A percentile compares a stretch with the other conserved stretches of the same genome.
phyloP scores from a whole-genome alignment of 2,329 filamentous ascomycete species.

The Xylariaceae sp. region DNA sequence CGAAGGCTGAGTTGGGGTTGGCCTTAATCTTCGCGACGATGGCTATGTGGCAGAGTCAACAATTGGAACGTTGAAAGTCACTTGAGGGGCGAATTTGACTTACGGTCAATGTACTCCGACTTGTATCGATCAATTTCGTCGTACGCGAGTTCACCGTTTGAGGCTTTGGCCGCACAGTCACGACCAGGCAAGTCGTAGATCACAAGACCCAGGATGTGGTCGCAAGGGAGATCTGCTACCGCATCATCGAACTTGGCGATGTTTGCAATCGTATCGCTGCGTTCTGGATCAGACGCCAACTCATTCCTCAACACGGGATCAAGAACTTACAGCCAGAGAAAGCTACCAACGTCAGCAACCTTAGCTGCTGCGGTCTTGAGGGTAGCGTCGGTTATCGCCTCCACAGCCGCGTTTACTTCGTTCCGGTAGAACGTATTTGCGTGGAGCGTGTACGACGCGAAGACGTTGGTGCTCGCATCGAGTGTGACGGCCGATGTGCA shows the following conservation, averaged over 20 bases:
- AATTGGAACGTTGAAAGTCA: neutral
- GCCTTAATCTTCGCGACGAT: constrained; percentile 41
- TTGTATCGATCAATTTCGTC: constrained; percentile 51
- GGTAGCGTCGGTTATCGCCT: constrained; percentile 36
- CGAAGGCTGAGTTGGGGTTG: constrained; percentile 43
- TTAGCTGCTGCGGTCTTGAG: constrained; percentile 51
- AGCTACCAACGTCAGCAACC: constrained; percentile 51
- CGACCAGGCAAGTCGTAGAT: constrained; percentile 58
- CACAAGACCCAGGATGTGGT: constrained; percentile 44
- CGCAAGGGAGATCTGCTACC: constrained; percentile 41
- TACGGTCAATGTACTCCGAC: constrained; percentile 48
- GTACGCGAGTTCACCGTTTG: constrained; percentile 55
- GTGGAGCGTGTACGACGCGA: constrained; percentile 28
- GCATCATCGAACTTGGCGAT: constrained; percentile 46
- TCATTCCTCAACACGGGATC: neutral
- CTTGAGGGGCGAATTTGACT: constrained; percentile 4
- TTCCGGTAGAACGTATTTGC: constrained; percentile 30
- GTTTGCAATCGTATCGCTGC: constrained; percentile 48
- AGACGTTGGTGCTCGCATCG: constrained; percentile 30
- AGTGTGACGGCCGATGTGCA: constrained; percentile 28
- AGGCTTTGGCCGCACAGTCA: constrained; percentile 56
- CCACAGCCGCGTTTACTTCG: constrained; percentile 28
- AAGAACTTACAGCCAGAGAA: constrained; percentile 48
- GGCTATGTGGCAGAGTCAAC: constrained; percentile 18
- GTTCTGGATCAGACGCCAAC: constrained; percentile 5